These are phyloP conservation scores for Flaveria trinervia DNA, from an alignment of 129 eudicot genomes.

Conservation along the genomic window DNA sequence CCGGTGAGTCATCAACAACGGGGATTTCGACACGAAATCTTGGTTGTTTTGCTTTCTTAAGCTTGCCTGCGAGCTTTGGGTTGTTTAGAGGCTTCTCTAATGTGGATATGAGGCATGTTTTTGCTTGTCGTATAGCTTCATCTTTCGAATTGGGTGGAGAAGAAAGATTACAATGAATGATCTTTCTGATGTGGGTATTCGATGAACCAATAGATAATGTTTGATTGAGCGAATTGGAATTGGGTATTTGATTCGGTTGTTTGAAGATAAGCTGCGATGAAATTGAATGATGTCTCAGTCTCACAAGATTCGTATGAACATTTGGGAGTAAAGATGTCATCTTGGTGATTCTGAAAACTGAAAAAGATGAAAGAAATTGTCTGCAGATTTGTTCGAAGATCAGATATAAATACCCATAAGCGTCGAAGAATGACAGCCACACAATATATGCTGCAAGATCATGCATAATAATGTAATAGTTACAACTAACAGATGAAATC, in stretches of 20 bases:
- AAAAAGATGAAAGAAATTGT: not conserved
- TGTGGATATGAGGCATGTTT: slow-evolving; percentile 62
- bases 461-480: not conserved
- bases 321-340: slow-evolving; percentile 53
- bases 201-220: slow-evolving; percentile 17
- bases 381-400: slow-evolving; percentile 5
- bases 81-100: slow-evolving; percentile 75
- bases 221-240: not conserved
- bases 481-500: no score
- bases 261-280: slow-evolving; percentile 27
- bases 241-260: slow-evolving; percentile 28
- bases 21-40: slow-evolving; percentile 79
- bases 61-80: slow-evolving; percentile 68
- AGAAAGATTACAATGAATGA: slow-evolving; percentile 42
- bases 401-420: slow-evolving; percentile 19
- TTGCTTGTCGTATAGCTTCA: slow-evolving; percentile 88
- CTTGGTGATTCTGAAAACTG: slow-evolving; percentile 5
- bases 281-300: not conserved
- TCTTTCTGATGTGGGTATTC: slow-evolving; percentile 26
- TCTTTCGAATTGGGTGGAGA: slow-evolving; percentile 78
- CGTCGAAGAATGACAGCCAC: slow-evolving; percentile 32
- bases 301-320: slow-evolving; percentile 25
- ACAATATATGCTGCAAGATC: not conserved
- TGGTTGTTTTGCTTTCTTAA: slow-evolving; percentile 75
- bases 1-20: slow-evolving; percentile 63